Percentiles rank a stretch among this genome's conserved stretches.
Conservation (phyloP, 495 filamentous ascomycete species). For the Aspergillus indologenus region DNA sequence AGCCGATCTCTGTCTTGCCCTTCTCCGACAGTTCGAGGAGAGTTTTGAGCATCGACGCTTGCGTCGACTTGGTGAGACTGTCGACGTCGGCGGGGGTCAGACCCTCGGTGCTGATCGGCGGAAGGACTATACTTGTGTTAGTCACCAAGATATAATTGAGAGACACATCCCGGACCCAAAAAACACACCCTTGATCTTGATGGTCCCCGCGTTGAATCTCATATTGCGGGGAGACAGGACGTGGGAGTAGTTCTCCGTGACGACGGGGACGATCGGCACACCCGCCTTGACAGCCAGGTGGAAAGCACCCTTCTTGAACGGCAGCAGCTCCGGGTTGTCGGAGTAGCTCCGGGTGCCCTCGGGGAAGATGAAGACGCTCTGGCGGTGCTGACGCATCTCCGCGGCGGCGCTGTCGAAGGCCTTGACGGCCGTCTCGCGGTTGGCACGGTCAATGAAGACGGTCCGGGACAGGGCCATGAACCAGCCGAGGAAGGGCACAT, state of each 20-base stretch:
- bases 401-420: slow-evolving; percentile 80
- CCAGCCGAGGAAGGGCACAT: slow-evolving; percentile 88
- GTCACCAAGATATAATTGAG: background rate
- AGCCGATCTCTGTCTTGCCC: slow-evolving; percentile 20
- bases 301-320: slow-evolving; percentile 98
- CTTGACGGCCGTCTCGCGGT: slow-evolving; percentile 72
- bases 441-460: slow-evolving; percentile 91
- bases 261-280: slow-evolving; percentile 86
- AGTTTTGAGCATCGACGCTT: slow-evolving; percentile 77
- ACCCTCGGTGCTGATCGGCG: slow-evolving; percentile 78
- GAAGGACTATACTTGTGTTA: slow-evolving; percentile 55
- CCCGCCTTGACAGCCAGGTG: slow-evolving; percentile 92
- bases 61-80: slow-evolving; percentile 62
- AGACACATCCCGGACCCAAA: no score
- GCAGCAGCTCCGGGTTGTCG: slow-evolving; percentile 71
- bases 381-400: slow-evolving; percentile 69
- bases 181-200: slow-evolving; percentile 73
- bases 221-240: slow-evolving; percentile 66
- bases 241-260: slow-evolving; percentile 81
- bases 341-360: slow-evolving; percentile 93
- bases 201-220: slow-evolving; percentile 69
- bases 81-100: slow-evolving; percentile 81
- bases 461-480: slow-evolving; percentile 90
- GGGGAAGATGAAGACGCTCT: slow-evolving; percentile 91
- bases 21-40: slow-evolving; percentile 58